Evolutionary conservation across 1,284 basidiomycete genomes (phyloP), one percentile per base, ranked within the genome.

Genomic region (Ganoderma multipileum): DNA sequence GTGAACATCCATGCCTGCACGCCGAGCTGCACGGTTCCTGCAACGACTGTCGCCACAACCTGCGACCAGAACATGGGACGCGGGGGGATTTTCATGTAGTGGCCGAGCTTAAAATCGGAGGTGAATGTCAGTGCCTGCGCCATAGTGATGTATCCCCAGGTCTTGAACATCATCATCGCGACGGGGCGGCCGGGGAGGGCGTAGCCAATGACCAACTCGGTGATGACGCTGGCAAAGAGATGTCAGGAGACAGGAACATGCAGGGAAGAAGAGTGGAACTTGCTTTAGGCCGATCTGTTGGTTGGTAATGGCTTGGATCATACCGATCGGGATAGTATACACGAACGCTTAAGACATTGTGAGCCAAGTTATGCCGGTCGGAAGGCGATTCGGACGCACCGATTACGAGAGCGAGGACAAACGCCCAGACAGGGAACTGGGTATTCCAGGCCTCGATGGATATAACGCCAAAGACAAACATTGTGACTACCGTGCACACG

Each of bases 361-460:
- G n/a, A 42, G 12, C 5, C n/a, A 26, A 16, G 20, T 23, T 5
- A 20, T 14, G 38, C 16, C 4, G 12, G 14, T 6, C 12, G 14
- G n/a, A 9, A 16, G 12, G 38, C 11, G 9, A 14, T 1, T 2
- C 3, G 18, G 14, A 75, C 75, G 66, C 68, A 80, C 78, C 77
- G 44, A 84, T 78, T 52, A 80, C 20, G 50, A 87, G 76, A 18
- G 80, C 76, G 20, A 87, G 79, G 12, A 88, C 75, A 64, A 87
- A 82, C 39, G 84, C 86, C 86, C 89, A 92, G 30, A 91, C 86
- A 0, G 89, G 89, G 79, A 91, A 85, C 36, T 87, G 83, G 0
- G 91, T 89, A 14, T 86, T 81, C 87, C 89, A 94, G 12, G 90
- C 85, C 76, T 91, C 88, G 44, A 95, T 89, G 61, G 87, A 85